Percentiles rank a stretch among this genome's conserved stretches.
Evolutionary conservation across 169 alveolate genomes (phyloP).

Genomic region (Plasmodium berghei): DNA sequence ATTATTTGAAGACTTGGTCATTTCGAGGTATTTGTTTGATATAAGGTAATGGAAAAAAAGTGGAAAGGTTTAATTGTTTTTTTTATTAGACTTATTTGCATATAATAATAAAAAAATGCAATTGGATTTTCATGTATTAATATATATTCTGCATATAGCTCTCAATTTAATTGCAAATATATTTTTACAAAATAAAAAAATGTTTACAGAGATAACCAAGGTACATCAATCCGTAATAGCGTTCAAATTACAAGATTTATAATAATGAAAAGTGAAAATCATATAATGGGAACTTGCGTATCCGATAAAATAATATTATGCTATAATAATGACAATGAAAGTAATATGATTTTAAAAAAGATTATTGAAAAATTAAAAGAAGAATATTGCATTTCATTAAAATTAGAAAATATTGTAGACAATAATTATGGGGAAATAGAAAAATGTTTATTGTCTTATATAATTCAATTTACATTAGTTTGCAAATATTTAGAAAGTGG

Average conservation of each 20-base stretch:
- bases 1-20: conserved; percentile 27
- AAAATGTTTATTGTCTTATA: conserved; percentile 36
- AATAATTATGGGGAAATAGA: conserved; percentile 2
- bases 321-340: conserved; percentile 47
- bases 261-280: conserved; percentile 54
- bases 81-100: not conserved
- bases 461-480: conserved; percentile 58
- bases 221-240: conserved; percentile 44
- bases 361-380: conserved; percentile 20
- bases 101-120: not conserved
- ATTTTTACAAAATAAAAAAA: too few relatives aligned
- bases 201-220: conserved; percentile 24
- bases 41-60: conserved; percentile 41
- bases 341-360: conserved; percentile 1
- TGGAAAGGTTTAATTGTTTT: not conserved
- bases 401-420: not conserved
- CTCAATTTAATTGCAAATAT: too few relatives aligned
- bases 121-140: too few relatives aligned
- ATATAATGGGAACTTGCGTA: conserved; percentile 70
- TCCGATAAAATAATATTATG: conserved; percentile 42
- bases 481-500: conserved; percentile 66
- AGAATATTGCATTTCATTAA: conserved; percentile 22
- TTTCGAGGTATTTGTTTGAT: conserved; percentile 46
- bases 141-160: too few relatives aligned
- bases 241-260: conserved; percentile 57